Conservation (phyloP, 495 filamentous ascomycete species). For the Aspergillus campestris region DNA sequence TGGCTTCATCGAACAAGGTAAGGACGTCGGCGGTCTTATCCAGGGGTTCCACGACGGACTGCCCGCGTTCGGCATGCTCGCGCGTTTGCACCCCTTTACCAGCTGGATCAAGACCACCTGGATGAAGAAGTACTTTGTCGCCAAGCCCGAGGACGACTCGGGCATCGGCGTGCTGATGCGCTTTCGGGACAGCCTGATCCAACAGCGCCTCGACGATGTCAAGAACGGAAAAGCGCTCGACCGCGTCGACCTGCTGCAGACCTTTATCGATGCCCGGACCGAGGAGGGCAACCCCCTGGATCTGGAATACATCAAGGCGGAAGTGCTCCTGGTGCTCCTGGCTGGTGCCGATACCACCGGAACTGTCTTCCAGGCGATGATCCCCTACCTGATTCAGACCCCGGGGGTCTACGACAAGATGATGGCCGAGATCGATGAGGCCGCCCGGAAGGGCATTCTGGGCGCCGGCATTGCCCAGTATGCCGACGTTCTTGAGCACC, state of each 20-base stretch:
- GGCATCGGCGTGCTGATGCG: constrained; percentile 36
- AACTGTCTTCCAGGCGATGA: constrained; percentile 44
- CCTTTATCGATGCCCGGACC: constrained; percentile 35
- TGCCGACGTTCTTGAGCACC: constrained; percentile 31
- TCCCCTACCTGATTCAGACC: constrained; percentile 44
- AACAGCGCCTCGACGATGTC: constrained; percentile 27
- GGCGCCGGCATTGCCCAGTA: constrained; percentile 27
- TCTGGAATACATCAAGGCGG: constrained; percentile 44
- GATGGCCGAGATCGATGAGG: constrained; percentile 48
- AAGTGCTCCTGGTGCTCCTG: constrained; percentile 47
- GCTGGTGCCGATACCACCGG: constrained; percentile 61
- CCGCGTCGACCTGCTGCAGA: constrained; percentile 21
- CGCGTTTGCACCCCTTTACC: constrained; percentile 46
- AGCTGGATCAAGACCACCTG: constrained; percentile 44
- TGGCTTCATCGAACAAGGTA: constrained; percentile 50
- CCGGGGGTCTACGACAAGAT: constrained; percentile 41
- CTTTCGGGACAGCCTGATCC: constrained; percentile 43
- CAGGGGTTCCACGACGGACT: constrained; percentile 42
- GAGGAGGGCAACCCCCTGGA: constrained; percentile 40
- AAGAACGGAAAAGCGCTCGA: constrained; percentile 17
- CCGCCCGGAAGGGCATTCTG: constrained; percentile 31
- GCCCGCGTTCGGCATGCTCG: constrained; percentile 38
- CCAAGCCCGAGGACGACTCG: constrained; percentile 43
- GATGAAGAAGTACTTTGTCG: constrained; percentile 47
- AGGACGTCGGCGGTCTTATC: constrained; percentile 49